Evolutionary conservation across 257 asterid genomes (phyloP).

Genomic region (Capsicum rhomboideum): DNA sequence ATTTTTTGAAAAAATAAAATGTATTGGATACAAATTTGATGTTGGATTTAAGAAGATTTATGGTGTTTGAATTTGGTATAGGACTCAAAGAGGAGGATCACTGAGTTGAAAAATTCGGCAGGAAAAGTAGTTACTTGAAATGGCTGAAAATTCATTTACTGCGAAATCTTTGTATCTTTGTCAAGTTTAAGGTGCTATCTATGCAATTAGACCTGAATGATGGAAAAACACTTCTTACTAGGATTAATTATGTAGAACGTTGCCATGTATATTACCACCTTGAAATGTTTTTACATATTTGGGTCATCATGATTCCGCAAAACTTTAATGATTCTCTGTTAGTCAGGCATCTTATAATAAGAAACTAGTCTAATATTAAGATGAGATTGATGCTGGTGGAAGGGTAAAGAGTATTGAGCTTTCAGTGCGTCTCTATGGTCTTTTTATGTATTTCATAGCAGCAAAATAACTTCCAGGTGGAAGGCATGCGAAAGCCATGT

Average conservation of each 20-base stretch:
- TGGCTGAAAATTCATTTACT: not conserved
- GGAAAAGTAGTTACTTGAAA: not conserved
- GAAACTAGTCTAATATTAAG: not conserved
- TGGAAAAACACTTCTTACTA: not conserved
- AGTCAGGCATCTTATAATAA: not conserved
- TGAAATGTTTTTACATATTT: not conserved
- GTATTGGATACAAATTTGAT: no score
- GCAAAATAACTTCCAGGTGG: conserved; percentile 40
- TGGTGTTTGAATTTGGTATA: not conserved
- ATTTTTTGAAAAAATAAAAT: not conserved
- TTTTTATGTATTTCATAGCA: not conserved
- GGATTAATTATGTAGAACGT: not conserved
- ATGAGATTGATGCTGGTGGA: not conserved
- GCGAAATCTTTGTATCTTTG: not conserved
- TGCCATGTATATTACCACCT: not conserved
- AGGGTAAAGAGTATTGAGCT: not conserved
- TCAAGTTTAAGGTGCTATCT: not conserved
- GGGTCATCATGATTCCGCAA: not conserved
- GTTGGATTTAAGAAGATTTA: not conserved
- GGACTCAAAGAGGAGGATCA: not conserved
- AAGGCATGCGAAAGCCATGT: conserved; percentile 68
- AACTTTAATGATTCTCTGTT: not conserved
- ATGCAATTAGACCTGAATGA: not conserved
- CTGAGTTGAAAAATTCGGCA: not conserved
- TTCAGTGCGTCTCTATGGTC: not conserved